These are phyloP conservation scores for Amylocystis lapponica DNA, from an alignment of 768 basidiomycete genomes.

Conservation along the genomic window DNA sequence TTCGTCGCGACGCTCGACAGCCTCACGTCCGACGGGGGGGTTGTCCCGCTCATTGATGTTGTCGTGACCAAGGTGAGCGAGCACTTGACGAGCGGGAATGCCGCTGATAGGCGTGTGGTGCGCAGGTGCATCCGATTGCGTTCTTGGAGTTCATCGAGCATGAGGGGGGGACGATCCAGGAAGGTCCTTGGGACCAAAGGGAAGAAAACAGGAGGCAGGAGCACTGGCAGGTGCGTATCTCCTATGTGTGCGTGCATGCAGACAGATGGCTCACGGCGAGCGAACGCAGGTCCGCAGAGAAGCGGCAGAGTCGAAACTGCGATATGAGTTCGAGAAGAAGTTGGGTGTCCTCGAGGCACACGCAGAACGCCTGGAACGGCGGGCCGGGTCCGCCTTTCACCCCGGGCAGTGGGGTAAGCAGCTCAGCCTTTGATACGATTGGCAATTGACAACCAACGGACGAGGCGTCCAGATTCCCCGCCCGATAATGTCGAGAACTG, in stretches of 20 bases:
- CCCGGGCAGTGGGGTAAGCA: conserved; percentile 16
- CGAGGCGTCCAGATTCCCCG: neutral
- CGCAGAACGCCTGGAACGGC: conserved; percentile 57
- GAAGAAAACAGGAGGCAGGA: conserved; percentile 62
- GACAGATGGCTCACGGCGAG: neutral
- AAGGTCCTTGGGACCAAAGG: conserved; percentile 60
- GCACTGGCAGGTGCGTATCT: conserved; percentile 59
- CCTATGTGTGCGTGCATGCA: neutral
- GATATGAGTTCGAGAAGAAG: conserved; percentile 51
- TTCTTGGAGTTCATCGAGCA: conserved; percentile 65
- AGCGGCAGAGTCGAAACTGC: conserved; percentile 51
- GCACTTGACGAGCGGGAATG: neutral
- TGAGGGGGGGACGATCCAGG: conserved; percentile 42
- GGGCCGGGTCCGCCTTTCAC: conserved; percentile 32
- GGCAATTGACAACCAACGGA: conserved; percentile 16
- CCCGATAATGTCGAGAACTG: conserved; percentile 38
- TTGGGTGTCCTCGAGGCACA: conserved; percentile 49
- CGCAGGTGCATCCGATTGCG: conserved; percentile 65
- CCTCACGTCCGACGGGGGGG: conserved; percentile 77
- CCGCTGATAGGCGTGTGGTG: neutral
- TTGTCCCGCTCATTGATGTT: conserved; percentile 68
- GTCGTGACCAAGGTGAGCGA: conserved; percentile 55
- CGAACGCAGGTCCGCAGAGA: conserved; percentile 43
- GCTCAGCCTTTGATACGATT: too few species aligned
- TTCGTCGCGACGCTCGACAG: conserved; percentile 75